These are phyloP conservation scores for Ascomycota sp. DNA, from an alignment of 2,329 filamentous ascomycete species.

Conservation along the genomic window DNA sequence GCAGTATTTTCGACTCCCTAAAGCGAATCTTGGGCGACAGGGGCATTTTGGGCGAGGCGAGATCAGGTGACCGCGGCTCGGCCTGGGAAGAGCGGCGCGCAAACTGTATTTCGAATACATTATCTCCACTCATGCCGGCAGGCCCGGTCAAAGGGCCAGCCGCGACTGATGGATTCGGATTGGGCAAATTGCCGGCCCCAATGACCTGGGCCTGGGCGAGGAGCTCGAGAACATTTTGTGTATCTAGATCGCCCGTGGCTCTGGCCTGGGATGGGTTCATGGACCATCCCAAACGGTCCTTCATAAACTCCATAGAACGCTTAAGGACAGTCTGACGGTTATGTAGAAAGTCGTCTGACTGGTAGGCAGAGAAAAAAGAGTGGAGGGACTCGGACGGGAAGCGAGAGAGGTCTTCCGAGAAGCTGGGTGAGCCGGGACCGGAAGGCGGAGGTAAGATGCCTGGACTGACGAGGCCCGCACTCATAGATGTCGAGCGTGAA, in stretches of 20 bases:
- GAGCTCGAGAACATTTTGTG: constrained; percentile 80
- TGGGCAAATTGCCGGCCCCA: constrained; percentile 41
- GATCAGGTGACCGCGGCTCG: constrained; percentile 19
- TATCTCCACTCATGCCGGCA: constrained; percentile 48
- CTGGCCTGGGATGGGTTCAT: constrained; percentile 44
- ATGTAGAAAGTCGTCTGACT: constrained; percentile 80
- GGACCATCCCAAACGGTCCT: constrained; percentile 71
- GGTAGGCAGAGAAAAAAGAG: constrained; percentile 93
- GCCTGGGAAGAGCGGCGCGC: constrained; percentile 30
- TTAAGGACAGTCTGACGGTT: constrained; percentile 85
- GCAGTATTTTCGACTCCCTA: constrained; percentile 2
- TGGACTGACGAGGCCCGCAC: constrained; percentile 38
- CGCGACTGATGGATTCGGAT: constrained; percentile 19
- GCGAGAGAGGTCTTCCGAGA: constrained; percentile 71
- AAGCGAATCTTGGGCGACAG: constrained; percentile 5
- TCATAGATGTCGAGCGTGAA: constrained; percentile 54
- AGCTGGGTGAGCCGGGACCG: constrained; percentile 52
- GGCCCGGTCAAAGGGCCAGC: constrained; percentile 59
- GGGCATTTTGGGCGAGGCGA: constrained; percentile 12
- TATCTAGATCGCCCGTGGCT: constrained; percentile 62
- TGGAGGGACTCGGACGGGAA: constrained; percentile 94
- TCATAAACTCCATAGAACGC: constrained; percentile 90
- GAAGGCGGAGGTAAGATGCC: constrained; percentile 33
- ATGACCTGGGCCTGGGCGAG: constrained; percentile 65
- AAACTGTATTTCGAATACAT: constrained; percentile 75